Evolutionary conservation across 352 stramenopile genomes (phyloP).

Genomic region (Pythium myriotylum): DNA sequence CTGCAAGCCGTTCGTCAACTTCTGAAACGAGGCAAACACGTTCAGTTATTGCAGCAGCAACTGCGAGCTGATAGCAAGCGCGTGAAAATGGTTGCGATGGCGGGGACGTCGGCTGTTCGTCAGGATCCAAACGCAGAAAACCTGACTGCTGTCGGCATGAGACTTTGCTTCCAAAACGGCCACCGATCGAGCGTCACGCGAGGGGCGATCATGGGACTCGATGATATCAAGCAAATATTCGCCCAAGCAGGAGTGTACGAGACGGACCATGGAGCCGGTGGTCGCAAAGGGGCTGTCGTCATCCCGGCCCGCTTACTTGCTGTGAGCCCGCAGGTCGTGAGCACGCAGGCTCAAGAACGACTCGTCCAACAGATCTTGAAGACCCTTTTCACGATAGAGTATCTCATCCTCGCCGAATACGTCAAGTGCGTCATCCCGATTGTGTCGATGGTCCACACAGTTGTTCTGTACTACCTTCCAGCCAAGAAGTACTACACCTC

Average conservation of each 20-base stretch:
- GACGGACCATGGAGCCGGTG: neutral
- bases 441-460: slow-evolving; percentile 32
- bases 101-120: neutral
- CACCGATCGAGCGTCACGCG: slow-evolving; percentile 22
- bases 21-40: slow-evolving; percentile 6
- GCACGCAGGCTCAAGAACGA: slow-evolving; percentile 19
- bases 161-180: slow-evolving; percentile 18
- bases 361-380: slow-evolving; percentile 27
- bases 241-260: neutral
- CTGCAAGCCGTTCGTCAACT: slow-evolving; percentile 15
- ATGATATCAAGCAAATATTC: slow-evolving; percentile 18
- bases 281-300: slow-evolving; percentile 6
- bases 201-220: slow-evolving; percentile 7
- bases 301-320: slow-evolving; percentile 7
- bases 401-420: slow-evolving; percentile 43
- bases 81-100: neutral
- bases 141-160: slow-evolving; percentile 16
- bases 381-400: slow-evolving; percentile 37
- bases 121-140: neutral
- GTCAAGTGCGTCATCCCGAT: slow-evolving; percentile 38
- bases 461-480: slow-evolving; percentile 35
- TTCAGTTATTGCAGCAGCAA: neutral
- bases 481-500: slow-evolving; percentile 38
- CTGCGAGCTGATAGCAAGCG: slow-evolving; percentile 4
- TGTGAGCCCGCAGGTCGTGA: slow-evolving; percentile 7